Evolutionary conservation across 2,329 filamentous ascomycete species (phyloP).

Genomic region (Fusarium sp.): DNA sequence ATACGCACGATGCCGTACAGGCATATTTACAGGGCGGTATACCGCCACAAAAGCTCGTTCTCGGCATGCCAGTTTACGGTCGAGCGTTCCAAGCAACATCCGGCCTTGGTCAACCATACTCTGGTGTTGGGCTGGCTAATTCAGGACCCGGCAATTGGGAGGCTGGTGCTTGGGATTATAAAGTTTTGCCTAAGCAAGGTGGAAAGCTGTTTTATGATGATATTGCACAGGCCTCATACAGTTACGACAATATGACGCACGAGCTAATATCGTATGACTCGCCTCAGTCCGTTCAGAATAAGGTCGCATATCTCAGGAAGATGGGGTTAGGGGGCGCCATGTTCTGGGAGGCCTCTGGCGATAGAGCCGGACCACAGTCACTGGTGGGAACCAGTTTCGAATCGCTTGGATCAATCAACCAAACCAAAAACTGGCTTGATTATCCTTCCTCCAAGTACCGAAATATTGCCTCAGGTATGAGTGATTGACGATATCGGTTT

Average conservation of each 20-base stretch:
- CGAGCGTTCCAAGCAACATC: slow-evolving; percentile 7
- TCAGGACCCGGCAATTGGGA: background rate
- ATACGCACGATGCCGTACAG: background rate
- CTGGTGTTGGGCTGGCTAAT: background rate
- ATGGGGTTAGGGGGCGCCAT: background rate
- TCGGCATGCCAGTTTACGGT: slow-evolving; percentile 5
- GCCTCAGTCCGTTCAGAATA: background rate
- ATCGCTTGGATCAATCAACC: background rate
- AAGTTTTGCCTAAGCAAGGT: background rate
- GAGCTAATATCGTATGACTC: slow-evolving; percentile 1
- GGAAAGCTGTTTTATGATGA: background rate
- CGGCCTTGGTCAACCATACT: background rate
- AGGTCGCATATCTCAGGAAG: slow-evolving; percentile 2
- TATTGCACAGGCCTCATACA: slow-evolving; percentile 2
- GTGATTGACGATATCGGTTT: no score
- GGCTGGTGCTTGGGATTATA: slow-evolving; percentile 2
- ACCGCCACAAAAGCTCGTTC: background rate
- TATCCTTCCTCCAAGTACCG: background rate
- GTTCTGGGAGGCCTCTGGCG: slow-evolving; percentile 10
- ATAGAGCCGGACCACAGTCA: background rate
- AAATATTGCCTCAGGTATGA: background rate
- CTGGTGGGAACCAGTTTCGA: background rate
- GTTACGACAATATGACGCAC: background rate
- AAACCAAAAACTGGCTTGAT: slow-evolving; percentile 3
- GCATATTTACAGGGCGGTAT: slow-evolving; percentile 1